phyloP scores from a whole-genome alignment of 305 asterid species.

The Fraxinus ornus region DNA sequence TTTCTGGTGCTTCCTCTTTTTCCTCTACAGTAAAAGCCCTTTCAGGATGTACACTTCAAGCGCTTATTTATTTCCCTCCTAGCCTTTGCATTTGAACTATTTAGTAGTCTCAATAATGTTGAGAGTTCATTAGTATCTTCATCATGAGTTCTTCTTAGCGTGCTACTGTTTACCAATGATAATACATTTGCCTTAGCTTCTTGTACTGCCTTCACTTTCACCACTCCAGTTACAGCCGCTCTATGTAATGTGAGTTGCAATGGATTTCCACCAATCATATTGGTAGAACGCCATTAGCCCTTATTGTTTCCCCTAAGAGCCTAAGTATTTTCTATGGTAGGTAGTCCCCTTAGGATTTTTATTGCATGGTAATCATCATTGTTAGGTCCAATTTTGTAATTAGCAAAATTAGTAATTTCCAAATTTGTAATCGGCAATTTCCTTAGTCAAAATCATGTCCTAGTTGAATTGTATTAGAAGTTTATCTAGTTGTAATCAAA shows the following conservation, averaged over 20 bases:
- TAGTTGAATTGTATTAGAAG: too few relatives aligned
- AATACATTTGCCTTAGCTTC: neutral
- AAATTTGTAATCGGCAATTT: too few relatives aligned
- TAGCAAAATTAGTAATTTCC: too few relatives aligned
- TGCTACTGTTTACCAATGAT: too few relatives aligned
- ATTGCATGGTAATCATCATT: neutral
- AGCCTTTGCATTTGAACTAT: neutral
- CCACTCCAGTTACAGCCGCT: neutral
- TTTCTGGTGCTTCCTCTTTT: neutral
- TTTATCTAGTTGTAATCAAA: too few relatives aligned
- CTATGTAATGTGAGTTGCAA: neutral
- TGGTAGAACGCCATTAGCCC: neutral
- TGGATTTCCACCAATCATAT: neutral
- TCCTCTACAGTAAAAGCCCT: neutral
- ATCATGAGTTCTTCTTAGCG: neutral
- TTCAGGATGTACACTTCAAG: neutral
- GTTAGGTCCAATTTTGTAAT: too few relatives aligned
- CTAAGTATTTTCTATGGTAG: neutral
- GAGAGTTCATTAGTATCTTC: neutral
- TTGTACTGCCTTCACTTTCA: neutral
- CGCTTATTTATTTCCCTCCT: neutral
- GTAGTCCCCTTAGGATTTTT: neutral
- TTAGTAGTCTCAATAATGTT: neutral
- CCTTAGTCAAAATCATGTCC: too few relatives aligned
- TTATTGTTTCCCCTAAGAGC: neutral